Conservation (phyloP, 2,329 filamentous ascomycete genomes). For the Nothophoma quercina region DNA sequence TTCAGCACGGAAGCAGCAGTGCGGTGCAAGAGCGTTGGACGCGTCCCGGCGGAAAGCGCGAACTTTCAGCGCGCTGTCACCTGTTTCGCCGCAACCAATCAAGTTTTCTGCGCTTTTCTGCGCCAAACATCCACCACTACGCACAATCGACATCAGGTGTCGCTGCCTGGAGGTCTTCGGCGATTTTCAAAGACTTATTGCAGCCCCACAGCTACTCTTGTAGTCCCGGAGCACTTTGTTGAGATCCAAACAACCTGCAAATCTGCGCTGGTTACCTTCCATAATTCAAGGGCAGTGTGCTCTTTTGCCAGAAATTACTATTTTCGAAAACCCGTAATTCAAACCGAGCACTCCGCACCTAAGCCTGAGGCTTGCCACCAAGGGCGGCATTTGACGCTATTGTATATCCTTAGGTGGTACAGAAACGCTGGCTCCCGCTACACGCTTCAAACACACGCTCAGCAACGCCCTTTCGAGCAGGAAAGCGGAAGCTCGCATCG, state of each 20-base stretch:
- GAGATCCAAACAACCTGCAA: no score
- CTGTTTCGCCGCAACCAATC: conserved; percentile 21
- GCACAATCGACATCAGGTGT: no score
- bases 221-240: no score
- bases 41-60: conserved; percentile 19
- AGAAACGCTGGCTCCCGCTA: neutral
- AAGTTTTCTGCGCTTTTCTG: conserved; percentile 2
- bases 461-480: no score
- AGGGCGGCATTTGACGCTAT: neutral
- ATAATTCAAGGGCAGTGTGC: no score
- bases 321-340: no score
- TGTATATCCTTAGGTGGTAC: neutral
- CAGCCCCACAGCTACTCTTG: no score
- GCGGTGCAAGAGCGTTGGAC: conserved; percentile 12
- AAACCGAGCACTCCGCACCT: no score
- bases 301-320: no score
- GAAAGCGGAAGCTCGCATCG: neutral
- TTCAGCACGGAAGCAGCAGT: neutral
- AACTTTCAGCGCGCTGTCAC: conserved; percentile 29
- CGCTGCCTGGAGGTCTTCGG: no score
- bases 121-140: neutral
- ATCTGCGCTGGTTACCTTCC: no score
- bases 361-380: neutral
- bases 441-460: neutral
- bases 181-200: no score